phyloP scores from a whole-genome alignment of 768 basidiomycete species.

The Boletales sp. region DNA sequence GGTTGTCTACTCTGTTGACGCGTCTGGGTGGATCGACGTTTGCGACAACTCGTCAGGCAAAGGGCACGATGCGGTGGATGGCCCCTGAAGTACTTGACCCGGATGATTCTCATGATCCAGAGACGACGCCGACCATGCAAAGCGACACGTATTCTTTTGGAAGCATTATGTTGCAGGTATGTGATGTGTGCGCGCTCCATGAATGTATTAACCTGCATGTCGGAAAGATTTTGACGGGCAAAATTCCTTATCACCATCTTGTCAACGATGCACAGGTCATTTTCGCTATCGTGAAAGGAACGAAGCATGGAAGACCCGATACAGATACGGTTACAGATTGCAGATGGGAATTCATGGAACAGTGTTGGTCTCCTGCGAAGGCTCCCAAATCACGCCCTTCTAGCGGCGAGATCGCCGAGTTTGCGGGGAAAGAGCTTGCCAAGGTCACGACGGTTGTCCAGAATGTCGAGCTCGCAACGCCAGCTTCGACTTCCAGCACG shows the following conservation, averaged over 20 bases:
- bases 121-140: too few species aligned
- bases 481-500: slow-evolving; percentile 31
- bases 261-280: too few species aligned
- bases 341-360: not conserved
- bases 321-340: not conserved
- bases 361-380: not conserved
- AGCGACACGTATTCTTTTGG: not conserved
- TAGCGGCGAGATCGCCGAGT: not conserved
- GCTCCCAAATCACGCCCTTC: not conserved
- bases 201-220: not conserved
- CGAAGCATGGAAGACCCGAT: not conserved
- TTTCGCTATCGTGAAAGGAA: not conserved
- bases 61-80: too few species aligned
- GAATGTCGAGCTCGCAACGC: slow-evolving; percentile 45
- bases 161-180: not conserved
- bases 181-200: not conserved
- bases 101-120: too few species aligned
- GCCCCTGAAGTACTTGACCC: too few species aligned
- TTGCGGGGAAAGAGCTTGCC: not conserved
- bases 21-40: too few species aligned
- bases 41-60: too few species aligned
- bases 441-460: too few species aligned
- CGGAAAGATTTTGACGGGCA: too few species aligned
- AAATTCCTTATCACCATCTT: too few species aligned
- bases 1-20: not conserved